Evolutionary conservation across 768 basidiomycete species (phyloP), one percentile per base, ranked within the genome.

Genomic region (Podaxis pistillaris): DNA sequence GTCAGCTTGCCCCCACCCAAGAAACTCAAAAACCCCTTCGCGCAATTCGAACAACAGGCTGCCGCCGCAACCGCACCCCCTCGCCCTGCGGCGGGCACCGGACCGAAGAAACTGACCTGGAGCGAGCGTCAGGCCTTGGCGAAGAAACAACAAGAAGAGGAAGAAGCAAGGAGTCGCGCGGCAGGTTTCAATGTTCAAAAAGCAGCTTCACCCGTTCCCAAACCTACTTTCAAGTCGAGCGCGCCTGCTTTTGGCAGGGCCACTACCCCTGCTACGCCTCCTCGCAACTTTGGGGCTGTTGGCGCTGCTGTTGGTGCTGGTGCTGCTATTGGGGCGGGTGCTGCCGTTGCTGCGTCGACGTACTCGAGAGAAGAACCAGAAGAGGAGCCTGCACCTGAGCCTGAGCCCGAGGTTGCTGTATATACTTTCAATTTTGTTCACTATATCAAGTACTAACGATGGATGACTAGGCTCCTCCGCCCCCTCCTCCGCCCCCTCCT

Each of bases 61-160:
- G 75, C 76, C 53, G 65, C 65, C n/a, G 66, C 68, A 7, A 65
- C 62, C 61, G 64, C 71, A 28, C 65, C 67, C 11, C 69, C 72
- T 59, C 60, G 28, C 2, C 28, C 53, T 2, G 41, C 60, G 8
- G 53, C 30, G 15, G 30, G 60, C 26, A 76, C 76, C 22, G 84
- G 81, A 0, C 62, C 78, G 0, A 92, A 92, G 78, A 96, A 94
- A 73, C 73, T 96, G 64, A 96, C 96, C 0, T 98, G 96, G 96
- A 90, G 85, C 62, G 91, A 98, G 72, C 82, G 96, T 22, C 96
- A 98, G 71, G 94, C 92, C 0, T 77, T 89, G n/a, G 90, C 94
- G 1, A 96, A 95, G 80, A 89, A 89, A 70, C 91, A 93, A 67
- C 79, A 82, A 15, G 91, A 88, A 66, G 93, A 91, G 66, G 95